phyloP scores from a whole-genome alignment of 1,139 yeast genomes.

The Suzukiozyma palmioleophila region DNA sequence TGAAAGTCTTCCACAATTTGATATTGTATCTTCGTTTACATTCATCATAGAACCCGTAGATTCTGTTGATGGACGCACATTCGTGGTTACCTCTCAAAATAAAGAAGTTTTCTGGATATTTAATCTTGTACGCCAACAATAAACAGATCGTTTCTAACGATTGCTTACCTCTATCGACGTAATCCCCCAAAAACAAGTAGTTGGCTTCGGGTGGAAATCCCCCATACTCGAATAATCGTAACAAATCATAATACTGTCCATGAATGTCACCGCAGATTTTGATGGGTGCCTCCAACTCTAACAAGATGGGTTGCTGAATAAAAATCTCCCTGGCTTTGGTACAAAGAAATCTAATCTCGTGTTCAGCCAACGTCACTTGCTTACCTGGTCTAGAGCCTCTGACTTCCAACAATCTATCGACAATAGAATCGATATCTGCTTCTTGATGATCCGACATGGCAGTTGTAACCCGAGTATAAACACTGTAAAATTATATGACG shows the following conservation, averaged over 20 bases:
- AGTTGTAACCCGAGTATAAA: too few relatives aligned
- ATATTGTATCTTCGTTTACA: constrained; percentile 96
- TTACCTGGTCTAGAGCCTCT: constrained; percentile 98
- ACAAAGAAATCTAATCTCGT: constrained; percentile 91
- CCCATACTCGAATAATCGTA: constrained; percentile 94
- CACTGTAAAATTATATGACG: too few relatives aligned
- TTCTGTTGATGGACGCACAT: constrained; percentile 94
- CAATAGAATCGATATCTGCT: constrained; percentile 95
- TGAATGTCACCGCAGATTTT: constrained; percentile 94
- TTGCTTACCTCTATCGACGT: constrained; percentile 97
- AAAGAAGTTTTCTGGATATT: constrained; percentile 96
- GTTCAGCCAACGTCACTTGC: constrained; percentile 90
- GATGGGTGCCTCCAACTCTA: constrained; percentile 96
- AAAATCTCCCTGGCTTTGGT: constrained; percentile 97
- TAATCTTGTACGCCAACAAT: constrained; percentile 89
- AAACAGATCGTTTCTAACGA: constrained; percentile 91
- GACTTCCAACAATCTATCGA: constrained; percentile 93
- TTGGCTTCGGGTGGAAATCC: constrained; percentile 99
- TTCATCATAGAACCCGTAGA: constrained; percentile 96
- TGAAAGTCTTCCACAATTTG: constrained; percentile 96
- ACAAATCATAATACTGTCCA: constrained; percentile 93
- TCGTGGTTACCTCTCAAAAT: constrained; percentile 95
- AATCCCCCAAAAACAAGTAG: constrained; percentile 91
- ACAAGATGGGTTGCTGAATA: constrained; percentile 92
- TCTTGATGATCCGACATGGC: constrained; percentile 61